These are phyloP conservation scores for Paradendryphiella salina DNA, from an alignment of 2,329 filamentous ascomycete species.

Conservation along the genomic window DNA sequence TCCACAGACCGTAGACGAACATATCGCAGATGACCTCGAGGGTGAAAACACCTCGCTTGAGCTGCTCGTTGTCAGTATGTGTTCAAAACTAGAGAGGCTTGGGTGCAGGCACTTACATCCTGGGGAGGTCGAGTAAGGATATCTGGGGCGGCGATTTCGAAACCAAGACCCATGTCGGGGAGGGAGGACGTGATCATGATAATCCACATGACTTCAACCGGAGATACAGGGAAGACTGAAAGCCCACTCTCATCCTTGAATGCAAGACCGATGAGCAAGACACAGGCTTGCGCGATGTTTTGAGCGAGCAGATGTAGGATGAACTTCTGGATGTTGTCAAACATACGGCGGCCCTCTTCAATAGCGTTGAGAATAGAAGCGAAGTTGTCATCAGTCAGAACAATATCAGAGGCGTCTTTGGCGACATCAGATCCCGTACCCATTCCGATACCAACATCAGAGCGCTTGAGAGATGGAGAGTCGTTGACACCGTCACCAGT, in stretches of 20 bases:
- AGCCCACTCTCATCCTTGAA: constrained; percentile 73
- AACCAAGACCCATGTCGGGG: constrained; percentile 84
- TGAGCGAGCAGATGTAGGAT: constrained; percentile 74
- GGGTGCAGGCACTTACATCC: constrained; percentile 2
- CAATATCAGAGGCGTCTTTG: constrained; percentile 80
- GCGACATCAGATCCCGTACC: constrained; percentile 85
- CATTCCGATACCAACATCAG: constrained; percentile 89
- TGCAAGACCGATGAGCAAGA: constrained; percentile 76
- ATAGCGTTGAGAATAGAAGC: constrained; percentile 82
- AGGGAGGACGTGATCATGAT: constrained; percentile 82
- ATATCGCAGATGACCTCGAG: constrained; percentile 46
- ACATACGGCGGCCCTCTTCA: constrained; percentile 80
- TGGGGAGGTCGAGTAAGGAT: constrained; percentile 82
- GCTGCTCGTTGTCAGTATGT: constrained; percentile 11
- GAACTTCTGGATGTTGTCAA: constrained; percentile 89
- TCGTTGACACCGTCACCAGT: constrained; percentile 89
- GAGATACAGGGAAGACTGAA: constrained; percentile 83
- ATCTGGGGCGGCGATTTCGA: constrained; percentile 73
- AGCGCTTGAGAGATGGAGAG: constrained; percentile 75
- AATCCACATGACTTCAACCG: constrained; percentile 89
- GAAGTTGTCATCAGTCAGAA: constrained; percentile 86
- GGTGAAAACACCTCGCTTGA: constrained; percentile 47
- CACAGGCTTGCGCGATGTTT: constrained; percentile 82
- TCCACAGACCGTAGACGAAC: constrained; percentile 46
- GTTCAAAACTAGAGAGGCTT: neutral